Conservation (phyloP, 805 yeast species). For the Nakazawaea ambrosiae region DNA sequence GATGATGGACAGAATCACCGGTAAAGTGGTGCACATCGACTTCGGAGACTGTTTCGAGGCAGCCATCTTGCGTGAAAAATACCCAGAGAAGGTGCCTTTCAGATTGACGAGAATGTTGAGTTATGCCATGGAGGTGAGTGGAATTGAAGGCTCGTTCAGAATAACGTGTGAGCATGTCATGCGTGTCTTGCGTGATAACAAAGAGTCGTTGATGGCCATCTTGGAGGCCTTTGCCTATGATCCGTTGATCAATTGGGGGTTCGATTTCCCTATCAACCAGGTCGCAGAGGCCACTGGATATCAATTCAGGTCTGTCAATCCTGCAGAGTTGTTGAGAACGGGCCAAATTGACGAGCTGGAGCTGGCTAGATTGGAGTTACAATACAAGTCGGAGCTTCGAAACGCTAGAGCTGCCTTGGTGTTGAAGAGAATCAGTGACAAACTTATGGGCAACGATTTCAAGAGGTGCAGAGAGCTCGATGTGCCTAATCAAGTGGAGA, state of each 20-base stretch:
- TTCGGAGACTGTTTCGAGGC: constrained; percentile 99
- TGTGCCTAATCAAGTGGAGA: constrained; percentile 88
- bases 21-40: constrained; percentile 95
- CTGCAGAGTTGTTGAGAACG: constrained; percentile 60
- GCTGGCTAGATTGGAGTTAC: constrained; percentile 60
- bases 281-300: constrained; percentile 70
- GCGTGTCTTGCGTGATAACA: constrained; percentile 88
- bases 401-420: constrained; percentile 90
- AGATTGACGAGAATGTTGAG: constrained; percentile 94
- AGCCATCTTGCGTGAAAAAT: constrained; percentile 91
- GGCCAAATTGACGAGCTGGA: constrained; percentile 76
- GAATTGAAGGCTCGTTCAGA: constrained; percentile 95
- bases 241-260: constrained; percentile 98
- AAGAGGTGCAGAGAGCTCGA: constrained; percentile 61
- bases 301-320: constrained; percentile 57
- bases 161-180: constrained; percentile 96
- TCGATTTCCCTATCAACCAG: constrained; percentile 81
- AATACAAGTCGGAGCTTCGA: constrained; percentile 66
- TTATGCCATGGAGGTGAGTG: constrained; percentile 98
- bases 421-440: constrained; percentile 82
- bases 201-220: constrained; percentile 95
- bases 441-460: constrained; percentile 91
- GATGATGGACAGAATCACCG: constrained; percentile 91
- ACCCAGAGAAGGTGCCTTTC: constrained; percentile 97
- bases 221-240: constrained; percentile 97